These are phyloP conservation scores for Yamadazyma diospyri DNA, from an alignment of 1,139 yeast genomes.

Conservation along the genomic window DNA sequence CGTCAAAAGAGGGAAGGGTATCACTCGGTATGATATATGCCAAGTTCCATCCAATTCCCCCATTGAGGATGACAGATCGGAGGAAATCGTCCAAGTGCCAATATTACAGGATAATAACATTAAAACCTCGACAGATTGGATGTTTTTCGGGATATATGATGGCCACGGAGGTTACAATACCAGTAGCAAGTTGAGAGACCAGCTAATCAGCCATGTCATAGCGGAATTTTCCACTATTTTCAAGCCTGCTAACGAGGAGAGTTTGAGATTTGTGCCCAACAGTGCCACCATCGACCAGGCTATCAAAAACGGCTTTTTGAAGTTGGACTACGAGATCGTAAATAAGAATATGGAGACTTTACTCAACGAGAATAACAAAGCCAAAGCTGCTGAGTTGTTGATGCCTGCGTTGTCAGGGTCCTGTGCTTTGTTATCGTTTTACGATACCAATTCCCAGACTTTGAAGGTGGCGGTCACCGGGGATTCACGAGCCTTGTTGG, in stretches of 20 bases:
- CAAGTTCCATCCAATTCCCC: constrained; percentile 92
- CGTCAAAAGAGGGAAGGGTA: constrained; percentile 87
- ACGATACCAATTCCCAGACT: constrained; percentile 68
- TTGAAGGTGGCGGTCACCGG: constrained; percentile 95
- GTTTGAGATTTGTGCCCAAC: constrained; percentile 52
- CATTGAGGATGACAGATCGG: constrained; percentile 91
- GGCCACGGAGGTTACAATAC: constrained; percentile 99
- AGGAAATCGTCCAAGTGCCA: constrained; percentile 81
- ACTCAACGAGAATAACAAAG: constrained; percentile 58
- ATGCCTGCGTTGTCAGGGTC: constrained; percentile 96
- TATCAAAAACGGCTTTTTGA: constrained; percentile 73
- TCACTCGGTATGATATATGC: constrained; percentile 82
- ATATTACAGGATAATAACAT: constrained; percentile 51
- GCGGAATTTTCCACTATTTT: constrained; percentile 69
- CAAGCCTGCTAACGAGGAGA: constrained; percentile 51
- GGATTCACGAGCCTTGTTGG: constrained; percentile 89
- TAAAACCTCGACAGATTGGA: constrained; percentile 73
- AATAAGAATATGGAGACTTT: constrained; percentile 67
- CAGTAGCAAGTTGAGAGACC: constrained; percentile 75
- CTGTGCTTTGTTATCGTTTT: constrained; percentile 84
- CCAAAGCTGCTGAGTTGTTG: constrained; percentile 65
- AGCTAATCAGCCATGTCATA: constrained; percentile 72
- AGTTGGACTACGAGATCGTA: constrained; percentile 84
- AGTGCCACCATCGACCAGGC: constrained; percentile 75
- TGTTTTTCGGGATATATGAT: constrained; percentile 93